phyloP scores from a whole-genome alignment of 1,284 basidiomycete species.

The Ceratobasidium sp. region DNA sequence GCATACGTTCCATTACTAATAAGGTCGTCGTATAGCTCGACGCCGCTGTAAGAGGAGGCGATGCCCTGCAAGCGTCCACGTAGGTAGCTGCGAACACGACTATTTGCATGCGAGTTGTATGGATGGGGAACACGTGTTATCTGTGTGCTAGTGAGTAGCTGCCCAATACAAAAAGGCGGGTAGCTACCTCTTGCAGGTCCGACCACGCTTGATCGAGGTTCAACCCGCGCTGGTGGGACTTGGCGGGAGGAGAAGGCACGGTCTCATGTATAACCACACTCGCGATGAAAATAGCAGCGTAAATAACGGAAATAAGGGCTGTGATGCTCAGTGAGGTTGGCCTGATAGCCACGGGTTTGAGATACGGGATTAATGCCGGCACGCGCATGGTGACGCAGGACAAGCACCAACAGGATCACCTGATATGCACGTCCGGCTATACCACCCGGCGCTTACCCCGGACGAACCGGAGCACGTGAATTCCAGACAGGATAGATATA shows the following conservation, averaged over 20 bases:
- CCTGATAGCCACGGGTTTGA: slow-evolving; percentile 1
- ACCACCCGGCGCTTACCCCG: slow-evolving; percentile 2
- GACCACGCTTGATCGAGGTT: slow-evolving; percentile 69
- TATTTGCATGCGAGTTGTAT: slow-evolving; percentile 80
- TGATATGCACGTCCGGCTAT: too few relatives aligned
- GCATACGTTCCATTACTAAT: slow-evolving; percentile 69
- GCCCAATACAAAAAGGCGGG: too few relatives aligned
- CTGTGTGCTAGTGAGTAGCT: too few relatives aligned
- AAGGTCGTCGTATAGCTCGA: slow-evolving; percentile 69
- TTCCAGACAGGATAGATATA: slow-evolving; percentile 1
- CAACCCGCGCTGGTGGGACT: slow-evolving; percentile 62
- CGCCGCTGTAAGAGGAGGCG: slow-evolving; percentile 57
- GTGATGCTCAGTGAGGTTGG: slow-evolving; percentile 54
- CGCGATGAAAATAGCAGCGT: slow-evolving; percentile 63
- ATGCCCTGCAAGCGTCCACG: slow-evolving; percentile 66
- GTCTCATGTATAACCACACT: slow-evolving; percentile 69
- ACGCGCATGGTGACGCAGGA: slow-evolving; percentile 14
- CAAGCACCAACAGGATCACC: too few relatives aligned
- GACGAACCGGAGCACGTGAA: slow-evolving; percentile 39
- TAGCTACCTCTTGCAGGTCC: slow-evolving; percentile 69
- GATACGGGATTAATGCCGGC: slow-evolving; percentile 1
- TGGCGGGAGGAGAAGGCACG: slow-evolving; percentile 61
- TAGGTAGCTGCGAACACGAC: slow-evolving; percentile 70
- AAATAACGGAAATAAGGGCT: slow-evolving; percentile 65
- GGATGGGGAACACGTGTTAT: slow-evolving; percentile 77